Evolutionary conservation across 1,139 yeast species (phyloP).

Genomic region (Arxiozyma telluris): DNA sequence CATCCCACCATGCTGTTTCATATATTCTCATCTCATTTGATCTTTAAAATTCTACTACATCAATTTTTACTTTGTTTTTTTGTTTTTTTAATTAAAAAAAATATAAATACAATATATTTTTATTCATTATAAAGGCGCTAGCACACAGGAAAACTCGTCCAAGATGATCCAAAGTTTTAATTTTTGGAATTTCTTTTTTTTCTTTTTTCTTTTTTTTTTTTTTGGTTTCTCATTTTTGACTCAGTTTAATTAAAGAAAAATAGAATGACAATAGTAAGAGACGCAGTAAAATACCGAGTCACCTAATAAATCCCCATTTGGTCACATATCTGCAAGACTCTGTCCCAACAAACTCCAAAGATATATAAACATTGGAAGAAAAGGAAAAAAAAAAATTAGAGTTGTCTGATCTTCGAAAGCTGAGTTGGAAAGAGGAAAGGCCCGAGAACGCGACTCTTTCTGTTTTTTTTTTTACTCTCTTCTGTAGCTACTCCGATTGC

Average conservation of each 20-base stretch:
- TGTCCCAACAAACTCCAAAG: not conserved
- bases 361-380: not conserved
- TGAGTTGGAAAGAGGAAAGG: not conserved
- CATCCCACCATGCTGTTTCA: not conserved
- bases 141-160: not conserved
- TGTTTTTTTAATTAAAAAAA: not conserved
- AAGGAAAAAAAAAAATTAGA: not conserved
- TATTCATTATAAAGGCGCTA: not conserved
- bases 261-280: not conserved
- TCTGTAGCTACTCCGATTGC: too few relatives aligned
- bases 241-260: too few relatives aligned
- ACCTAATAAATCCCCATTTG: not conserved
- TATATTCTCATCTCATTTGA: not conserved
- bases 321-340: not conserved
- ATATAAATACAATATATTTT: too few relatives aligned
- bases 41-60: not conserved
- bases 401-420: not conserved
- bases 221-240: too few relatives aligned
- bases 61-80: not conserved
- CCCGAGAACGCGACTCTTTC: too few relatives aligned
- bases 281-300: not conserved
- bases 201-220: too few relatives aligned
- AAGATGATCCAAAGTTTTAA: not conserved
- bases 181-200: too few relatives aligned
- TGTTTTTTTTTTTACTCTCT: too few relatives aligned